Conservation (phyloP, 192 early-diverging fungal species). For the Umbelopsis isabellina region DNA sequence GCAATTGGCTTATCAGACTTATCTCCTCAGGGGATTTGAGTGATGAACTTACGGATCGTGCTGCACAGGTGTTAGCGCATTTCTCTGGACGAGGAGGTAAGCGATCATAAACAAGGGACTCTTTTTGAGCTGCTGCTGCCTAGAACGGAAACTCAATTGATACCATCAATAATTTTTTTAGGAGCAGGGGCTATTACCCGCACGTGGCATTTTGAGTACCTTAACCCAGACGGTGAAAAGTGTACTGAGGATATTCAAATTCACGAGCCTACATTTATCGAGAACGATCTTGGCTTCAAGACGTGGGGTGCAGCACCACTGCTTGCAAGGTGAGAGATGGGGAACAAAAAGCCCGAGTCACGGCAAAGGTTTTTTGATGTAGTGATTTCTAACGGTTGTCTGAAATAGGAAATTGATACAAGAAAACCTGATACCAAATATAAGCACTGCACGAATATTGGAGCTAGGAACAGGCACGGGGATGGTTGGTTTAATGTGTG, state of each 20-base stretch:
- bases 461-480: constrained; percentile 62
- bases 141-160: neutral
- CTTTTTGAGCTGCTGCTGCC: neutral
- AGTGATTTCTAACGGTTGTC: neutral
- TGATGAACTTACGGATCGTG: constrained; percentile 30
- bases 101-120: neutral
- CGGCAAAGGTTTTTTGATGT: neutral
- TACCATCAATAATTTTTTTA: neutral
- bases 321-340: constrained; percentile 50
- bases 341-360: neutral
- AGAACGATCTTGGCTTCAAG: constrained; percentile 58
- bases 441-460: constrained; percentile 41
- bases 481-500: constrained; percentile 51
- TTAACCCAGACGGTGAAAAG: constrained; percentile 20
- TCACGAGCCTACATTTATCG: constrained; percentile 56
- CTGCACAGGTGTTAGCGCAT: constrained; percentile 37
- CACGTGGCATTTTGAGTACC: constrained; percentile 40
- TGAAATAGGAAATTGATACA: constrained; percentile 34
- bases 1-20: constrained; percentile 17
- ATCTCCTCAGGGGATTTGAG: constrained; percentile 19
- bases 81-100: constrained; percentile 44
- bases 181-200: constrained; percentile 41
- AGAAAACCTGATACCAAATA: constrained; percentile 28
- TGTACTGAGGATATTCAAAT: constrained; percentile 27
- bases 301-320: constrained; percentile 59